A percentile compares a stretch with the other conserved stretches of the same genome.
These are phyloP conservation scores for Spizellomyces punctatus DNA, from an alignment of 192 early-diverging fungal genomes.

Conservation along the genomic window DNA sequence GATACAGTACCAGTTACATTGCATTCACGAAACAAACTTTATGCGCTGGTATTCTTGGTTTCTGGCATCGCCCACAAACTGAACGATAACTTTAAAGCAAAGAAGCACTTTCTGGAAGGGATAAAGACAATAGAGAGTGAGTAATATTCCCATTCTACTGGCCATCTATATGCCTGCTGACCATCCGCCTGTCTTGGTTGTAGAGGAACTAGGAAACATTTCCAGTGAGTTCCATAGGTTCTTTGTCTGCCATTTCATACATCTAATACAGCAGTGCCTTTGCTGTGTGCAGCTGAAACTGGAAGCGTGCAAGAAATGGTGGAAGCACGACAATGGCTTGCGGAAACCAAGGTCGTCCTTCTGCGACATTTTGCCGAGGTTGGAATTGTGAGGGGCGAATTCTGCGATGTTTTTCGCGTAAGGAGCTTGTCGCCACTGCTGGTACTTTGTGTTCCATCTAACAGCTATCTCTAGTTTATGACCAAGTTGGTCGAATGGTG, in stretches of 20 bases:
- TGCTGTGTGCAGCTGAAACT: constrained; percentile 4
- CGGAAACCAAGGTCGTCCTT: constrained; percentile 12
- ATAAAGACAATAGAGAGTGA: constrained; percentile 26
- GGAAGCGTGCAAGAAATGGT: not conserved
- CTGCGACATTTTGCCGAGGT: constrained; percentile 30
- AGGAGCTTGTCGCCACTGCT: too few relatives aligned
- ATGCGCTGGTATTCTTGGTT: constrained; percentile 15
- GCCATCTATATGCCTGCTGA: not conserved
- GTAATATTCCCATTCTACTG: not conserved
- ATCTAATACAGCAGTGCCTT: not conserved
- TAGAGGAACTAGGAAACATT: constrained; percentile 4
- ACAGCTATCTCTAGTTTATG: constrained; percentile 9
- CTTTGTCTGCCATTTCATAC: not conserved
- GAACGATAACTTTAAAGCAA: constrained; percentile 24
- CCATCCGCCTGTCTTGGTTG: not conserved
- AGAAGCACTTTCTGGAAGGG: constrained; percentile 31
- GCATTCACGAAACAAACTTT: constrained; percentile 9
- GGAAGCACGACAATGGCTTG: constrained; percentile 12
- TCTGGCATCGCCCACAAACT: constrained; percentile 21
- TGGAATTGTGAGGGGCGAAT: constrained; percentile 9
- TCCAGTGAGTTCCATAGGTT: not conserved
- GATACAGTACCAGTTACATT: constrained; percentile 5
- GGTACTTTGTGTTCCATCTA: not conserved
- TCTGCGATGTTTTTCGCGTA: constrained; percentile 18
- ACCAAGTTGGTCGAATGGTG: constrained; percentile 18